Evolutionary conservation across 75 land plant species (phyloP), one percentile per base, ranked within the genome.

Genomic region (Adiantum capillusveneris): DNA sequence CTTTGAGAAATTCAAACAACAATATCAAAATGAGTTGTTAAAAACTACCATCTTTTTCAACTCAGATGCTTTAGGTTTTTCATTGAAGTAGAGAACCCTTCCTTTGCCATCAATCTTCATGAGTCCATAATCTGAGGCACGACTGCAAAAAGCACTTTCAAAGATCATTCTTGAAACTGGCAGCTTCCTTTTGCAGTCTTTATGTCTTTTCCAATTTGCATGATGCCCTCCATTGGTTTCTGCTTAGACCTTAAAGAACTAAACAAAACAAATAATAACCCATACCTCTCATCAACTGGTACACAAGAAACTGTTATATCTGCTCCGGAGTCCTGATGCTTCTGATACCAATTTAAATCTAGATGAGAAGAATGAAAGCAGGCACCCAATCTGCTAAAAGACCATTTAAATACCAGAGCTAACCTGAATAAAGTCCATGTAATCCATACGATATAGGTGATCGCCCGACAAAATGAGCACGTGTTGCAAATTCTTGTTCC

Each of bases 81-180:
- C 93, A 30, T 57, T 57, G 55, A 87, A 91, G 46, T 81, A 79
- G 42, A 67, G 46, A 26, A 91, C 67, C 44, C 76, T 72, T 9
- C 93, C 93, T 57, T 56, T 65, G 34, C 69, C 71, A 63, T 91
- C 84, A 25, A 84, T 82, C 53, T 87, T 91, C 88, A 91, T 75
- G 64, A 90, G 61, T 56, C 97, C 97, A 75, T 71, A 91, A 61
- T 91, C 97, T 25, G 97, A 91, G 66, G 88, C 93, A 27, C 97
- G 93, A 74, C 96, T 90, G 81, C 64, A 61, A 68, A 9, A 9
- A n/a, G n/a, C n/a, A n/a, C n/a, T n/a, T n/a, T n/a, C n/a, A n/a
- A n/a, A n/a, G n/a, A n/a, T n/a, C n/a, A n/a, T n/a, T n/a, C n/a
- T n/a, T n/a, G n/a, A n/a, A n/a, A n/a, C n/a, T n/a, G n/a, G n/a